Evolutionary conservation across 1,284 basidiomycete genomes (phyloP).

Genomic region (Anthracocystis walkeri): DNA sequence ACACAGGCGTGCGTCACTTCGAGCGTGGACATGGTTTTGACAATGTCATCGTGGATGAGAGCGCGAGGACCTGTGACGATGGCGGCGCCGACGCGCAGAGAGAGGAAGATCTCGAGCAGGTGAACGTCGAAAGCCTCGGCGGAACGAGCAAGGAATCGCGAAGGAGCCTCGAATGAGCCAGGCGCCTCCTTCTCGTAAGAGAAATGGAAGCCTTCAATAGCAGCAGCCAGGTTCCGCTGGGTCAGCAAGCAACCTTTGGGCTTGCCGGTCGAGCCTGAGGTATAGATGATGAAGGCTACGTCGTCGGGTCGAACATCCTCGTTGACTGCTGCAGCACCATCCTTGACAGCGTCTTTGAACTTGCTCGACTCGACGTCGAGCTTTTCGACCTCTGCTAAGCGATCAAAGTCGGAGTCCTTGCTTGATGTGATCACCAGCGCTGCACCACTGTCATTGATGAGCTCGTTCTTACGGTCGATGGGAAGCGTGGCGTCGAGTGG

Average conservation of each 20-base stretch:
- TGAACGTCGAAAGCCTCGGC: constrained; percentile 69
- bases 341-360: constrained; percentile 14
- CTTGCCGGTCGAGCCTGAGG: constrained; percentile 64
- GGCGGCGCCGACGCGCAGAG: constrained; percentile 63
- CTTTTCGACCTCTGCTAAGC: background rate
- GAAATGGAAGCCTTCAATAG: constrained; percentile 55
- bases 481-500: constrained; percentile 69
- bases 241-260: constrained; percentile 65
- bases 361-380: constrained; percentile 20
- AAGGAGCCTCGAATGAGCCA: constrained; percentile 32
- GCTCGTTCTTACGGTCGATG: constrained; percentile 58
- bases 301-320: constrained; percentile 24
- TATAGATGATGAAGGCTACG: constrained; percentile 65
- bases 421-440: constrained; percentile 39
- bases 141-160: constrained; percentile 65
- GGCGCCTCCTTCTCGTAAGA: constrained; percentile 54
- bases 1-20: constrained; percentile 66
- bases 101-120: constrained; percentile 66
- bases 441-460: constrained; percentile 58
- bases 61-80: constrained; percentile 64
- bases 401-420: constrained; percentile 6
- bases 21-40: constrained; percentile 53
- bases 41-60: constrained; percentile 62
- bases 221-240: constrained; percentile 55
- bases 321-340: background rate